Percentiles rank a stretch among this genome's conserved stretches.
Evolutionary conservation across 352 stramenopile species (phyloP).

Genomic region (Thalassiosira allenii): DNA sequence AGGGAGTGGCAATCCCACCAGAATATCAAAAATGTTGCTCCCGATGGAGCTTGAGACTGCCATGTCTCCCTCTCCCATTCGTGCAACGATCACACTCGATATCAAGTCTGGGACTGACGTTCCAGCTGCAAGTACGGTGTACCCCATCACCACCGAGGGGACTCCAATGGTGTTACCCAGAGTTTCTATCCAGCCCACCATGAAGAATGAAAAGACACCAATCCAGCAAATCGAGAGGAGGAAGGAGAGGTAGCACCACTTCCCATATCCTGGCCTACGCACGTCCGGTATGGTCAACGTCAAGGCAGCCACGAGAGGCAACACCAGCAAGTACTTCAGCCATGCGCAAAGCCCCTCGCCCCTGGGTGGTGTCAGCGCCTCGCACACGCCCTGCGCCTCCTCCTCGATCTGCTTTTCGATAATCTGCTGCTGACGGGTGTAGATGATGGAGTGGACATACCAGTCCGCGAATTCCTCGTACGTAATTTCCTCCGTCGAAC

Average conservation of each 20-base stretch:
- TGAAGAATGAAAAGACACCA: slow-evolving; percentile 81
- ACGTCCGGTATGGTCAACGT: slow-evolving; percentile 86
- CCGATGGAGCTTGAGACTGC: slow-evolving; percentile 86
- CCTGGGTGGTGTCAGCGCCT: slow-evolving; percentile 69
- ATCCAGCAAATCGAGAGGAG: slow-evolving; percentile 86
- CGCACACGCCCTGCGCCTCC: slow-evolving; percentile 66
- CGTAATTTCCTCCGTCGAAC: slow-evolving; percentile 73
- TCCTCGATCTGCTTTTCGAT: slow-evolving; percentile 69
- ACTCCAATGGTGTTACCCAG: slow-evolving; percentile 85
- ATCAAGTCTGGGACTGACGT: slow-evolving; percentile 87
- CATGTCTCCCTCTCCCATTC: slow-evolving; percentile 87
- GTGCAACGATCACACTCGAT: slow-evolving; percentile 86
- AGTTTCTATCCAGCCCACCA: slow-evolving; percentile 83
- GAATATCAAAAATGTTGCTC: slow-evolving; percentile 88
- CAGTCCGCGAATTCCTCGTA: slow-evolving; percentile 84
- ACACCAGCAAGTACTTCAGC: slow-evolving; percentile 76
- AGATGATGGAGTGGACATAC: slow-evolving; percentile 84
- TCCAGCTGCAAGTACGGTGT: slow-evolving; percentile 87
- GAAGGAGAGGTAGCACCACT: slow-evolving; percentile 84
- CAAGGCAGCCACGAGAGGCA: slow-evolving; percentile 80
- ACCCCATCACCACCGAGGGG: slow-evolving; percentile 82
- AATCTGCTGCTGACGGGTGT: slow-evolving; percentile 64
- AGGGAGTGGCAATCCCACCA: slow-evolving; percentile 84
- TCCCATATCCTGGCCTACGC: slow-evolving; percentile 58
- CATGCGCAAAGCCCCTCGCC: slow-evolving; percentile 54